These are phyloP conservation scores for Ascochyta fabae DNA, from an alignment of 2,329 filamentous ascomycete species.

Conservation along the genomic window DNA sequence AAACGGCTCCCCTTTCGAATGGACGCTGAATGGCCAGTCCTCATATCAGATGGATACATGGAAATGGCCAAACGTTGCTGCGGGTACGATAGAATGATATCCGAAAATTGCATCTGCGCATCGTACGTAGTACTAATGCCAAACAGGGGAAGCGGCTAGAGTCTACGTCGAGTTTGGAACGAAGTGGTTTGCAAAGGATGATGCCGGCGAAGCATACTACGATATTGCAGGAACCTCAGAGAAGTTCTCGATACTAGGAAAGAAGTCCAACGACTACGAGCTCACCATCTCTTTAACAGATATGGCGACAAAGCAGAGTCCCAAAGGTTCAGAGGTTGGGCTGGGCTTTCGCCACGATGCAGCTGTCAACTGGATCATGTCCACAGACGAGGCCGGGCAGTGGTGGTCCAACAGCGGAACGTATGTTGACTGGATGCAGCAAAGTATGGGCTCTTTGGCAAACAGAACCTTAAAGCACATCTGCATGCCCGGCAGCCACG, in stretches of 20 bases:
- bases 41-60: slow-evolving; percentile 50
- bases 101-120: not conserved
- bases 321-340: slow-evolving; percentile 39
- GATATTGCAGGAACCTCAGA: slow-evolving; percentile 35
- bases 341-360: slow-evolving; percentile 47
- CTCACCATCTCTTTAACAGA: slow-evolving; percentile 41
- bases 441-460: slow-evolving; percentile 46
- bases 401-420: slow-evolving; percentile 48
- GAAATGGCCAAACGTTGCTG: slow-evolving; percentile 44
- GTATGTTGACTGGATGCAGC: slow-evolving; percentile 51
- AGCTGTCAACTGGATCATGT: slow-evolving; percentile 48
- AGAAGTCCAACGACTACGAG: slow-evolving; percentile 40
- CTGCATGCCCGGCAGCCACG: slow-evolving; percentile 58
- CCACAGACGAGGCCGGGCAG: slow-evolving; percentile 42
- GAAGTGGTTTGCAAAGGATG: slow-evolving; percentile 37
- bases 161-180: slow-evolving; percentile 43
- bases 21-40: slow-evolving; percentile 37
- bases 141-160: slow-evolving; percentile 34
- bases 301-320: slow-evolving; percentile 43
- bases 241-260: slow-evolving; percentile 41
- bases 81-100: slow-evolving; percentile 21
- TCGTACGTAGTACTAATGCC: not conserved
- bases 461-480: slow-evolving; percentile 55
- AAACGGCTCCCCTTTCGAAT: slow-evolving; percentile 52
- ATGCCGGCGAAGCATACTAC: slow-evolving; percentile 47